A percentile compares a stretch with the other conserved stretches of the same genome.
Evolutionary conservation across 345 rosid genomes (phyloP).

Genomic region (Eucalyptus rudis): DNA sequence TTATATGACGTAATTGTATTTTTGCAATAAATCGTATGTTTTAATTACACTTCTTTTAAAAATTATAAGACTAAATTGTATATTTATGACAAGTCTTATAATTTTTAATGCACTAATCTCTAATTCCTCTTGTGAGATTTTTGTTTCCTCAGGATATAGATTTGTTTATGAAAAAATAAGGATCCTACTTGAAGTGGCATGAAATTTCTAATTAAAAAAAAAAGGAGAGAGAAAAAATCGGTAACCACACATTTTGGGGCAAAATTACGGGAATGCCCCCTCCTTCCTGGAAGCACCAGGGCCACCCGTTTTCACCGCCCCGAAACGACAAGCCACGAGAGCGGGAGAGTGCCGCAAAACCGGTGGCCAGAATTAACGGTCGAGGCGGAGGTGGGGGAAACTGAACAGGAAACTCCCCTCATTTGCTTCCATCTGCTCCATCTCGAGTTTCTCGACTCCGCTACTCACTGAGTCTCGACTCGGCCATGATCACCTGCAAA

Average conservation of each 20-base stretch:
- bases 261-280: not conserved
- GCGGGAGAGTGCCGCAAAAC: not conserved
- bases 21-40: accelerated
- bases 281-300: not conserved
- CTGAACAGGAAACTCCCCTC: not conserved
- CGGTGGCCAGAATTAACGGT: not conserved
- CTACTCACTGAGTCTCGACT: not conserved
- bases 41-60: no score
- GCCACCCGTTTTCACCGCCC: not conserved
- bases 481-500: not conserved
- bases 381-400: not conserved
- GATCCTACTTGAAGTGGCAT: not conserved
- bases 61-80: no score
- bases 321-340: not conserved
- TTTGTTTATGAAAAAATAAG: not conserved
- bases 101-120: no score
- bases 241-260: not conserved
- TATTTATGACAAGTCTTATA: no score
- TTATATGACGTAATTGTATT: accelerated
- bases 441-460: not conserved
- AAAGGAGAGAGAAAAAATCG: not conserved
- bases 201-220: not conserved
- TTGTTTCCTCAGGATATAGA: not conserved
- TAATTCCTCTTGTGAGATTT: not conserved
- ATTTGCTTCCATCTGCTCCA: not conserved